Base-by-base conservation (phyloP, 2,329 filamentous ascomycete genomes). In the Botrytis pseudocinerea region DNA sequence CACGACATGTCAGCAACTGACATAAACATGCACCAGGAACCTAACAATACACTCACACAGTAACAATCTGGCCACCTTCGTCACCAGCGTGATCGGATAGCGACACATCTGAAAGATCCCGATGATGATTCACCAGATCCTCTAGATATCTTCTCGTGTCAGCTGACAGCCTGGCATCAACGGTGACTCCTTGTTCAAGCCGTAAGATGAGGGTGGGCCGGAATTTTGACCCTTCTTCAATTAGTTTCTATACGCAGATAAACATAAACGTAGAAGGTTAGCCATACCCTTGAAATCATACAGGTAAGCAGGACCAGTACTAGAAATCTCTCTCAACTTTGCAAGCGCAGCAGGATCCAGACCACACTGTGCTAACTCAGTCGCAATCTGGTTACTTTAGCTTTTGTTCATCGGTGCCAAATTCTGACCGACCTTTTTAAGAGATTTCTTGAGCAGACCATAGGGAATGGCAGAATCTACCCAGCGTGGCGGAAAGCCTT, bases 371-470 rank as follows among this genome's bases (percentile, higher is more conserved):
- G 48, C 63, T 69, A 72, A 51, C 40, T 72, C 70, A 12, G 51
- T 66, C 57, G 70, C 70, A 69, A 72, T 72, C 70, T 72, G 18
- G 16, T 16, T 38, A 65, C 44, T n/a, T 69, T 69, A 69, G 66
- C 54, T 61, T 61, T 68, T 42, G 48, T 51, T 42, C 4, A 32
- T 38, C 48, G 18, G 32, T 32, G 9, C 18, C 10, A 42, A 42
- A 32, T 68, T 38, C 6, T 93, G 69, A 89, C 68, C 40, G 25
- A 97, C 91, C 80, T 91, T 91, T 80, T 95, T 95, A 80, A 97
- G 91, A 82, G 92, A 93, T 84, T 97, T 97, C 83, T 97, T 97
- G 73, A 97, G 87, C 82, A 94, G 89, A 62, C 91, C 88, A 81
- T 97, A 97, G 4, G 92, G 93, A 75, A 97, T 93, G 66, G 94